phyloP scores from a whole-genome alignment of 2,329 filamentous ascomycete genomes.

The Colletotrichum scovillei region DNA sequence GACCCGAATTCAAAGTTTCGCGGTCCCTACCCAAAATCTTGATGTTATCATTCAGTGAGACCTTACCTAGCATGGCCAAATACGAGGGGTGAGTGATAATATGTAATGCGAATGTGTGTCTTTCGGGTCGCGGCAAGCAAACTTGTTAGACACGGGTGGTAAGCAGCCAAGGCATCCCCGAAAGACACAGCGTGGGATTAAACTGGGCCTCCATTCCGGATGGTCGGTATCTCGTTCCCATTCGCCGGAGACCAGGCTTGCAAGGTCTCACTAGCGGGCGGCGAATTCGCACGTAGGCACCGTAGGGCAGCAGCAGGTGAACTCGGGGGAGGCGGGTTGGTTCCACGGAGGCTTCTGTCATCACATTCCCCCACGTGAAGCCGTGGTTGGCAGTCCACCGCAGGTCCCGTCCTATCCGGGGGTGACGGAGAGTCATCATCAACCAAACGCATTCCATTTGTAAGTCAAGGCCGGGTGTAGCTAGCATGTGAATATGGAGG shows the following conservation, averaged over 20 bases:
- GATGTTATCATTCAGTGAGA: background rate
- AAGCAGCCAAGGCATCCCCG: background rate
- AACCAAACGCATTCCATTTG: background rate
- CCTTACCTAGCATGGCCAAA: background rate
- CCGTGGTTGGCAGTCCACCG: too few relatives aligned
- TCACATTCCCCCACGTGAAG: background rate
- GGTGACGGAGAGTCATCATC: background rate
- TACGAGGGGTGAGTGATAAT: background rate
- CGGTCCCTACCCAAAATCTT: background rate
- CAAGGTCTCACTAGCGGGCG: background rate
- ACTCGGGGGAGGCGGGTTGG: too few relatives aligned
- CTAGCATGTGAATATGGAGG: background rate
- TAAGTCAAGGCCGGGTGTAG: background rate
- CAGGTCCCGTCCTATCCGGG: background rate
- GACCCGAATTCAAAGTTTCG: slow-evolving; percentile 20
- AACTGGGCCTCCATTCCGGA: slow-evolving; percentile 6
- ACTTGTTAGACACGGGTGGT: background rate
- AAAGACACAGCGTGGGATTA: background rate
- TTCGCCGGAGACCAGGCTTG: slow-evolving; percentile 2
- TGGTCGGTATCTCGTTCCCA: slow-evolving; percentile 13
- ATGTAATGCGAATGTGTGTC: background rate
- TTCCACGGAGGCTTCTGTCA: background rate
- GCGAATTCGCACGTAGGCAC: background rate
- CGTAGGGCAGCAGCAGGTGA: background rate
- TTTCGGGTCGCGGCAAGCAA: background rate